These are phyloP conservation scores for Pichia sp. DNA, from an alignment of 1,139 yeast genomes.

Conservation along the genomic window DNA sequence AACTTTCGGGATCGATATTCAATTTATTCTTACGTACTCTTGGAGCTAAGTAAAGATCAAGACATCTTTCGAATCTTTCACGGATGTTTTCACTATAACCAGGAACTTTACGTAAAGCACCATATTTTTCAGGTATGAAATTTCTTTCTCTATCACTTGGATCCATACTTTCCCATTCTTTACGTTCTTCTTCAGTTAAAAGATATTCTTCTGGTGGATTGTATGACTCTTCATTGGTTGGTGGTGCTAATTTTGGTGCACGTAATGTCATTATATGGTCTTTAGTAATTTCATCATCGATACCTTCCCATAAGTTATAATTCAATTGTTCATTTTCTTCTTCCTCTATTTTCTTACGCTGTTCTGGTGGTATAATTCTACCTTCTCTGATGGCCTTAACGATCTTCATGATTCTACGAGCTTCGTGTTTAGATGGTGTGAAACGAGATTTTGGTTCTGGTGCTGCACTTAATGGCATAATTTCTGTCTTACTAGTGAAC, in stretches of 20 bases:
- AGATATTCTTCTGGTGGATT: conserved; percentile 97
- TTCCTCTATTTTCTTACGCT: conserved; percentile 48
- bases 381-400: conserved; percentile 98
- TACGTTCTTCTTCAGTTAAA: conserved; percentile 74
- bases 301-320: conserved; percentile 86
- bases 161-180: conserved; percentile 69
- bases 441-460: conserved; percentile 98
- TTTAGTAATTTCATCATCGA: conserved; percentile 52
- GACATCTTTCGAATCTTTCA: conserved; percentile 90
- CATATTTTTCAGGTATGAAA: conserved; percentile 80
- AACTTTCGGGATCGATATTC: conserved; percentile 93
- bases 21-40: conserved; percentile 90
- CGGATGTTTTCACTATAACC: conserved; percentile 84
- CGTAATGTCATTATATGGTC: conserved; percentile 87
- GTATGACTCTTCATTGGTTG: conserved; percentile 94
- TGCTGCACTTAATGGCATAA: conserved; percentile 90
- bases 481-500: conserved; percentile 83
- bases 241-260: conserved; percentile 96
- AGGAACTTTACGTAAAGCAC: conserved; percentile 86
- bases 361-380: conserved; percentile 73
- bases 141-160: conserved; percentile 78
- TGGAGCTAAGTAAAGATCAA: conserved; percentile 95
- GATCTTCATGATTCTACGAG: conserved; percentile 93
- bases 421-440: conserved; percentile 96
- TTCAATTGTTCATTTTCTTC: conserved; percentile 42